A percentile compares a stretch with the other conserved stretches of the same genome.
These are phyloP conservation scores for Ustulina deusta DNA, from an alignment of 2,329 filamentous ascomycete species.

Conservation along the genomic window DNA sequence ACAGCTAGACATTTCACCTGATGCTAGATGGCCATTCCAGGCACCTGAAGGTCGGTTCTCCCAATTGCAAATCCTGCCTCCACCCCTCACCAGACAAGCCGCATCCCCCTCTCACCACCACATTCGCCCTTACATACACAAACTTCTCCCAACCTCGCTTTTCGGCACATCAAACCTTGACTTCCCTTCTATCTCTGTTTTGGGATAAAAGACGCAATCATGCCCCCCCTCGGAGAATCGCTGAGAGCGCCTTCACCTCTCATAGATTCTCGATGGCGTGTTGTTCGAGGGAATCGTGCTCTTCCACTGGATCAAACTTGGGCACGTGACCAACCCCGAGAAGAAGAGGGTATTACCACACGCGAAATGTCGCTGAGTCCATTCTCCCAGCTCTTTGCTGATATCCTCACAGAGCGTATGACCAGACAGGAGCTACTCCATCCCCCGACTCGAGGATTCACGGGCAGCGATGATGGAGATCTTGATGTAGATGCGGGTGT, in stretches of 20 bases:
- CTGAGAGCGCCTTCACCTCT: not conserved
- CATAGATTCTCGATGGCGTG: conserved; percentile 26
- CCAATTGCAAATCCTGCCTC: conserved; percentile 13
- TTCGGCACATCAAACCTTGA: not conserved
- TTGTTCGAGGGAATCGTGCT: conserved; percentile 10
- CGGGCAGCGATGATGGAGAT: conserved; percentile 39
- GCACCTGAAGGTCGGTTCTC: conserved; percentile 42
- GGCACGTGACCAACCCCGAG: conserved; percentile 5
- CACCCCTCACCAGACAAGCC: conserved; percentile 3
- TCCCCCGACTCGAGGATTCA: conserved; percentile 22
- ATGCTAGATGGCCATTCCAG: conserved; percentile 42
- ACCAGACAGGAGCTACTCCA: conserved; percentile 2
- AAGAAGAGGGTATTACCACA: conserved; percentile 19
- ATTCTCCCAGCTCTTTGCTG: conserved; percentile 34
- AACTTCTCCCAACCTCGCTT: not conserved
- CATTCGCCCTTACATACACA: conserved; percentile 22
- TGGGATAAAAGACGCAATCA: not conserved
- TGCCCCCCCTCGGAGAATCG: conserved; percentile 5
- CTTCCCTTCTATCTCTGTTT: not conserved
- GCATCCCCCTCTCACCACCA: conserved; percentile 19
- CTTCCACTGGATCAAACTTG: conserved; percentile 14
- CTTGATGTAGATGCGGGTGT: conserved; percentile 50
- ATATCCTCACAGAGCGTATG: conserved; percentile 25
- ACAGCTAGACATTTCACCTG: conserved; percentile 27
- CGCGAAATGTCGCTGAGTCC: conserved; percentile 11